Evolutionary conservation across 2,329 filamentous ascomycete species (phyloP).

Genomic region (Hirsutella minnesotensis): DNA sequence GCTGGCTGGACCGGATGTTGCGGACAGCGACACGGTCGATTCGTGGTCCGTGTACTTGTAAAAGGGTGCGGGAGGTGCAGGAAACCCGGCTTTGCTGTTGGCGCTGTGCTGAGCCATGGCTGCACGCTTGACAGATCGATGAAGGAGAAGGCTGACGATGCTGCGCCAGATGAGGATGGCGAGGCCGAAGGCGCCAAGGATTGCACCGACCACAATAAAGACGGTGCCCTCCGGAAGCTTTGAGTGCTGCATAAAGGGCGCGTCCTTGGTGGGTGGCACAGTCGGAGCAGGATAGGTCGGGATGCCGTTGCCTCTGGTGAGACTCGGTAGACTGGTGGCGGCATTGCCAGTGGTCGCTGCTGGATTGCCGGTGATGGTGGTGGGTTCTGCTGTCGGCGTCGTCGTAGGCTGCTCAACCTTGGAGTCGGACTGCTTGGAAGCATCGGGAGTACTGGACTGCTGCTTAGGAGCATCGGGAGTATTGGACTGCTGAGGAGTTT

Average conservation of each 20-base stretch:
- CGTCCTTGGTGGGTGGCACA: constrained; percentile 72
- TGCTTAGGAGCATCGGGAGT: neutral
- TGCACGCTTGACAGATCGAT: constrained; percentile 79
- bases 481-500: constrained; percentile 2
- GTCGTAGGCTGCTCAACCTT: neutral
- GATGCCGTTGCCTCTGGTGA: constrained; percentile 26
- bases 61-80: constrained; percentile 43
- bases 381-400: neutral
- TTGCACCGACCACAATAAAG: constrained; percentile 87
- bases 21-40: constrained; percentile 38
- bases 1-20: constrained; percentile 16
- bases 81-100: constrained; percentile 59
- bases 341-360: constrained; percentile 9
- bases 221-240: constrained; percentile 82
- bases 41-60: constrained; percentile 53
- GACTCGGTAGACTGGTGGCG: constrained; percentile 26
- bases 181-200: constrained; percentile 70
- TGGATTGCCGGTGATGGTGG: constrained; percentile 10
- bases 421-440: neutral
- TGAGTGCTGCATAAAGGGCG: constrained; percentile 86
- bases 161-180: constrained; percentile 81
- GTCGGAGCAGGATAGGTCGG: constrained; percentile 57
- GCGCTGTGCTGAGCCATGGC: constrained; percentile 60
- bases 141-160: constrained; percentile 79
- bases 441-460: neutral